Evolutionary conservation across 2,329 filamentous ascomycete genomes (phyloP), one percentile per base, ranked within the genome.

Genomic region (Decorospora gaudefroyi): DNA sequence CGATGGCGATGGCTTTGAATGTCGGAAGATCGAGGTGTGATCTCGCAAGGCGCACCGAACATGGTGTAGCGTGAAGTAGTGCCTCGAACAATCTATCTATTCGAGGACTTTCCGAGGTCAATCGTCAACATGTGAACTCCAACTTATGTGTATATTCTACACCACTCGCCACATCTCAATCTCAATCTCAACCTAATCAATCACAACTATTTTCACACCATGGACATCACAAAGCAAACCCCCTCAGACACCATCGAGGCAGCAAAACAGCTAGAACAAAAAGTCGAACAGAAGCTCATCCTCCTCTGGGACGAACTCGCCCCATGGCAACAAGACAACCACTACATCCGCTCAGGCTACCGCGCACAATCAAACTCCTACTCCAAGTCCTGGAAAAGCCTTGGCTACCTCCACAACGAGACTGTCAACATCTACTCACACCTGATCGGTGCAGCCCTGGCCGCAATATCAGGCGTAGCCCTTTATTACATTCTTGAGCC

Each of bases 361-460:
- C 79, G 85, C 0, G 80, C 81, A 1, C 76, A 76, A 15, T 84
- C 83, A 2, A 77, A 78, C 42, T 87, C 84, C 0, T 86, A 83
- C 67, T 46, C 64, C 10, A 76, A 73, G 42, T 87, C 82, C 13
- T 75, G 81, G 45, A 70, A 76, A 26, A 83, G 78, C 23, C 72
- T 88, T 11, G 68, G 74, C 38, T 83, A 86, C 66, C 61, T 87
- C 10, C 84, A 88, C 71, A 87, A 85, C 64, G 81, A 85, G 64
- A 80, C 80, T 4, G 80, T 88, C 33, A 89, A 89, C 67, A 87
- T 88, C 59, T 88, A 85, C 67, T 78, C 82, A 3, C 86, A 89
- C 66, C 75, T 88, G 9, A 82, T 72, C 17, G 69, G 68, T 26
- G 56, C 66, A 6, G 7, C 67, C 0, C 28, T 61, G 9, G 60